Evolutionary conservation across 805 yeast genomes (phyloP), one percentile per base, ranked within the genome.

Genomic region (Kluyveromyces starmeri): DNA sequence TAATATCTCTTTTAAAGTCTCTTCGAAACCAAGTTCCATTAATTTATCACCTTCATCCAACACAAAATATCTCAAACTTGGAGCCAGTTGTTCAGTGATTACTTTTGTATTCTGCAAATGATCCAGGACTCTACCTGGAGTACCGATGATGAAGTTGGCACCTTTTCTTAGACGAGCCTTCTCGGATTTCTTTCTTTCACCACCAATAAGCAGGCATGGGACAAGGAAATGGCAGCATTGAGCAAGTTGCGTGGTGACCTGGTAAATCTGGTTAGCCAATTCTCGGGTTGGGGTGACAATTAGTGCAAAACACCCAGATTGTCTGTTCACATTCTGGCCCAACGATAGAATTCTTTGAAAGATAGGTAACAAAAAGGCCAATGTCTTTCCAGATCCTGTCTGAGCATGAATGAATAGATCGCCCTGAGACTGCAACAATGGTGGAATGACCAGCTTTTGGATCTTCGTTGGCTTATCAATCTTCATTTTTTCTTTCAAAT

Each of bases 351-450:
- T 65, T 39, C 75, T 70, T 43, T 83, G 76, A 42, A 89, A 58
- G 14, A 94, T 78, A 1, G 98, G 99, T 24, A 94, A 61, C 3
- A 80, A 64, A 54, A 83, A 94, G 0, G 97, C 78, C 37, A 92
- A 60, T 0, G 99, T 92, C 58, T 92, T 92, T 58, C 99, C 99
- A 0, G 97, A 88, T 35, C 99, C 99, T 0, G 99, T 92, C 59
- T 94, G 96, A 0, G 99, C 96, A 52, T 86, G 94, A 30, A 92
- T 82, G 45, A 92, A 82, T 37, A 86, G 62, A 58, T 92, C 98
- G 20, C 65, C 59, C 14, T 68, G 61, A 10, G 58, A 47, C 1
- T 63, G 53, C 5, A 72, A 45, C 19, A 76, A 54, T 34, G 66
- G 64, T 14, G 97, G 95, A 7, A 86, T 64, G 0, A 82, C 92